These are phyloP conservation scores for Zalaria obscura DNA, from an alignment of 2,329 filamentous ascomycete species.

Conservation along the genomic window DNA sequence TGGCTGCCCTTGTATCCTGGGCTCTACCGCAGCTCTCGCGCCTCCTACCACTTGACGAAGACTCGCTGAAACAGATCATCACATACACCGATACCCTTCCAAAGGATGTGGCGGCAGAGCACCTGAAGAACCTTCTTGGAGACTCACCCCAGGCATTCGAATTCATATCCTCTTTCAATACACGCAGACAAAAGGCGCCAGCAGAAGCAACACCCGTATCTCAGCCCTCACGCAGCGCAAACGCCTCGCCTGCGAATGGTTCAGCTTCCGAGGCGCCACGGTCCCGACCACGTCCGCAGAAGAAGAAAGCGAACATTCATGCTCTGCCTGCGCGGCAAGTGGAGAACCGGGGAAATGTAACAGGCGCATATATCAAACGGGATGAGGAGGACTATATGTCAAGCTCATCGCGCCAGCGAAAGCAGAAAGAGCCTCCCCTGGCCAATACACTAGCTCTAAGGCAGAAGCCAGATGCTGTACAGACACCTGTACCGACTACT, in stretches of 20 bases:
- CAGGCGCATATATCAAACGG: constrained; percentile 61
- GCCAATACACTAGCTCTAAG: constrained; percentile 34
- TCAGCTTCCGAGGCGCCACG: constrained; percentile 10
- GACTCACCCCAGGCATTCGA: constrained; percentile 64
- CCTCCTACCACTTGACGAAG: constrained; percentile 72
- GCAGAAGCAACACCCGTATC: constrained; percentile 9
- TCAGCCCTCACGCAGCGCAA: constrained; percentile 5
- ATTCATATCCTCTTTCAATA: constrained; percentile 64
- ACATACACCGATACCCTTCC: constrained; percentile 67
- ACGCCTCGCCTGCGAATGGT: constrained; percentile 5
- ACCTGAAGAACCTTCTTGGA: constrained; percentile 78
- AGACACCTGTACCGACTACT: constrained; percentile 27
- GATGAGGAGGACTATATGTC: constrained; percentile 62
- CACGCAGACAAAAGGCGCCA: constrained; percentile 33
- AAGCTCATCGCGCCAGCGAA: constrained; percentile 19
- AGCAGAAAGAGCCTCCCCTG: constrained; percentile 21
- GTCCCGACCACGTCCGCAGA: constrained; percentile 17
- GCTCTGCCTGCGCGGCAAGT: constrained; percentile 24
- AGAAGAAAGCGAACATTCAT: constrained; percentile 26
- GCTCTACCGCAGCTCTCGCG: constrained; percentile 58
- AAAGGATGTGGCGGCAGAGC: constrained; percentile 62
- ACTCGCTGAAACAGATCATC: constrained; percentile 71
- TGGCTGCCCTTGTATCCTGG: constrained; percentile 29
- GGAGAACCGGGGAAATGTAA: constrained; percentile 47
- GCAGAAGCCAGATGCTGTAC: constrained; percentile 34